Conservation (phyloP, 2,329 filamentous ascomycete species). For the Colletotrichum caudatum region DNA sequence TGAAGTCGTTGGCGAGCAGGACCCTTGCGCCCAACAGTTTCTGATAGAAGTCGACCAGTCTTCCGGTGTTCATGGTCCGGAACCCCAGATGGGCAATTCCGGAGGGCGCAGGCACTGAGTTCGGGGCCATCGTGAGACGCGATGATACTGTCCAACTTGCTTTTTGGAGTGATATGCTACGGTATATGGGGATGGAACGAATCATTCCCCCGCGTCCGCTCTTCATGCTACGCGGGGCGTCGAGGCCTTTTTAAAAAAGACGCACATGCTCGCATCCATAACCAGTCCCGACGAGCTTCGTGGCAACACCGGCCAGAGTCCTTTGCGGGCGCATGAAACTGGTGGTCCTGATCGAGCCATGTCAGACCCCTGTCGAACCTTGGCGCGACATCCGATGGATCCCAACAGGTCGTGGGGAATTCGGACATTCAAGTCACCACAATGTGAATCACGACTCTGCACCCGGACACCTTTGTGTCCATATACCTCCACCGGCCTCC, state of each 20-base stretch:
- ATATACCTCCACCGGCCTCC: background rate
- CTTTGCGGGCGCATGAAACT: background rate
- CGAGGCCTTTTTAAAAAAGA: background rate
- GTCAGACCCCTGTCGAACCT: background rate
- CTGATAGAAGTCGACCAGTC: conserved; percentile 53
- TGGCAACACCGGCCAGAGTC: background rate
- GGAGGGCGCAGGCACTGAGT: background rate
- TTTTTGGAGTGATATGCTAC: background rate
- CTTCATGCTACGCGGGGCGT: background rate
- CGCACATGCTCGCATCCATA: background rate
- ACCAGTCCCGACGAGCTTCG: background rate
- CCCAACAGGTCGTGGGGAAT: accelerated
- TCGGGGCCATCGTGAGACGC: background rate
- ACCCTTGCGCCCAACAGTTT: conserved; percentile 51
- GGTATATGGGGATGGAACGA: background rate
- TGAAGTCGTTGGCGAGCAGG: conserved; percentile 43
- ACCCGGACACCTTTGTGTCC: background rate
- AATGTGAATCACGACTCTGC: background rate
- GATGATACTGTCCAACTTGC: background rate
- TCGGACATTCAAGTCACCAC: background rate
- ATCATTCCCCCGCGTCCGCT: background rate
- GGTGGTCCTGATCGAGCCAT: background rate
- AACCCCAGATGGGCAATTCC: conserved; percentile 17
- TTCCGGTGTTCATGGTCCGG: background rate
- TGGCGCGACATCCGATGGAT: background rate